Base-by-base conservation (phyloP, 768 basidiomycete genomes). In the Candolleomyces efflorescens region DNA sequence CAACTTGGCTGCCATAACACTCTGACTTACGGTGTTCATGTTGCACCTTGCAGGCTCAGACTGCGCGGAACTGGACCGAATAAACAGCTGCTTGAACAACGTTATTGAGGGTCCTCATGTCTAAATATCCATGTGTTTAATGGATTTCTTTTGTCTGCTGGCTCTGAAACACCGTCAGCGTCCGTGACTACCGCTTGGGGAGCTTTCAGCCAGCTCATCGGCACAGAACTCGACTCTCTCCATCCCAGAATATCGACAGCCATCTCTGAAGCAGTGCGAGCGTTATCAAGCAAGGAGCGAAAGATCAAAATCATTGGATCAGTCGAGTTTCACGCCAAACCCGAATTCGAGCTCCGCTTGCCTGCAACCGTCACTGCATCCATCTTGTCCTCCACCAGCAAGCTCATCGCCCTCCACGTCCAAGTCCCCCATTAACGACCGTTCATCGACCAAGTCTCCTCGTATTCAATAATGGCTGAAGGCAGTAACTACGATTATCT, bases 401-500 rank as follows among this genome's bases (percentile, higher is more conserved):
- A 48, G 46, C 46, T 24, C 46, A 5, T 48, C 23, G 46, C 23
- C 22, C 24, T 22, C 46, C 20, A 18, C 20, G 13, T 26, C 20
- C 24, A 53, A 18, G 66, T 61, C 62, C 59, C 62, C 60, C 51
- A 61, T 63, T 32, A 64, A 62, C 61, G 63, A 46, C 27, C 57
- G 55, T 50, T 22, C 27, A 24, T 52, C 45, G 17, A 46, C 44
- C 23, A 43, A 51, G n/a, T 56, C 36, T 61, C 52, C 58, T 56
- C 32, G 2, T 32, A 32, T 53, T 57, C 61, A 62, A 68, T 60
- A 63, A 97, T 97, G 94, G 73, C 92, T 57, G 94, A 96, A 81
- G 88, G 86, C 65, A 91, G 87, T 79, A 94, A 94, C 82, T 98
- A 97, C 78, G 96, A 98, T 73, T 98, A 90, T 80, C 87, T 99